Percentiles rank a stretch among this genome's conserved stretches.
Conservation (phyloP, 2,329 filamentous ascomycete genomes). For the Fusarium burgessii region DNA sequence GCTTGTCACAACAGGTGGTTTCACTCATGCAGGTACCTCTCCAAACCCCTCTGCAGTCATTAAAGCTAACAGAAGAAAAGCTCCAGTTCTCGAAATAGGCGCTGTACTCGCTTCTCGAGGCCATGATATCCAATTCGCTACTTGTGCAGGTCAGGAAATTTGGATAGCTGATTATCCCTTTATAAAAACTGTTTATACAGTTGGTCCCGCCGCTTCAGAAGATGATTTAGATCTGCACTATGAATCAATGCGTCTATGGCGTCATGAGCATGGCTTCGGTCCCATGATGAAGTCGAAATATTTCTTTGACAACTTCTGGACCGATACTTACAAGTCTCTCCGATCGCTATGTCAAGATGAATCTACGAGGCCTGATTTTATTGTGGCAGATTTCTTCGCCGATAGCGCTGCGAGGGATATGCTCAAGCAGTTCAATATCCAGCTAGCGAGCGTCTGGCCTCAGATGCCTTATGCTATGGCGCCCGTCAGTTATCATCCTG, state of each 20-base stretch:
- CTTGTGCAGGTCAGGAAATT: slow-evolving; percentile 51
- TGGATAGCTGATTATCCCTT: slow-evolving; percentile 51
- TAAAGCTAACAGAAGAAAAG: slow-evolving; percentile 34
- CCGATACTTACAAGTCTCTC: slow-evolving; percentile 43
- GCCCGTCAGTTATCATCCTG: slow-evolving; percentile 55
- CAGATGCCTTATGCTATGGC: slow-evolving; percentile 57
- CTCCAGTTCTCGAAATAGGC: slow-evolving; percentile 53
- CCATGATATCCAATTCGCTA: slow-evolving; percentile 55
- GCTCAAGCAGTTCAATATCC: slow-evolving; percentile 51
- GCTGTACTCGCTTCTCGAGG: slow-evolving; percentile 50
- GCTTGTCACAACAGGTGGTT: slow-evolving; percentile 53
- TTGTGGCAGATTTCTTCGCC: slow-evolving; percentile 59
- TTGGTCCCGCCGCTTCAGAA: slow-evolving; percentile 48
- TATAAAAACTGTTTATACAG: slow-evolving; percentile 47
- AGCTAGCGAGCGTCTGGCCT: slow-evolving; percentile 55
- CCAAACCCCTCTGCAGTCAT: neutral
- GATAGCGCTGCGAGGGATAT: slow-evolving; percentile 57
- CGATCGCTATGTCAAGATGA: slow-evolving; percentile 29
- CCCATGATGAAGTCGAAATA: slow-evolving; percentile 52
- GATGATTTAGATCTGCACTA: slow-evolving; percentile 51
- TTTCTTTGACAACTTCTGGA: slow-evolving; percentile 55
- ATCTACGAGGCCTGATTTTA: slow-evolving; percentile 52
- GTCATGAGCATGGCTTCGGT: slow-evolving; percentile 49
- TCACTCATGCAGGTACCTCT: slow-evolving; percentile 50
- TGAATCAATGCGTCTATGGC: slow-evolving; percentile 50